Conservation (phyloP, 23 red algal species). For the Pyropia haitanensis region DNA sequence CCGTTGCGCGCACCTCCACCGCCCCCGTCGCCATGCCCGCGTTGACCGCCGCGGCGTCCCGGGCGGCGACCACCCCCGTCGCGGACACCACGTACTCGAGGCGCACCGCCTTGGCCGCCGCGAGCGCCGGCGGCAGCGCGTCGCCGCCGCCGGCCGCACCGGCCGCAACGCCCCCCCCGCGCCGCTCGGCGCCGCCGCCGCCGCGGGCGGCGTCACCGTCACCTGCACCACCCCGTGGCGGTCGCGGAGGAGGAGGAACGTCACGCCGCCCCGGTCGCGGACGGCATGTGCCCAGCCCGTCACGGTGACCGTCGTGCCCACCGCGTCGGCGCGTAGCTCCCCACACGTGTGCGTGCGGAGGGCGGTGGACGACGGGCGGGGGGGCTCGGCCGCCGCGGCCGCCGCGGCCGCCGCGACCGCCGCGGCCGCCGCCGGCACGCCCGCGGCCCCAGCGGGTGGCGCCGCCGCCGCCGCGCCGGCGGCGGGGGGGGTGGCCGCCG, state of each 20-base stretch:
- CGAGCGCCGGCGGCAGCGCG: constrained; percentile 17
- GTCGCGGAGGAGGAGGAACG: constrained; percentile 89
- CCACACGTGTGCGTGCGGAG: constrained; percentile 81
- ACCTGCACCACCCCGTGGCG: constrained; percentile 85
- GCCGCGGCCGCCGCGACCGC: too few relatives aligned
- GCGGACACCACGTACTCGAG: constrained; percentile 81
- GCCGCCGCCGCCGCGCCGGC: too few relatives aligned
- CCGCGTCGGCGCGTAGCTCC: constrained; percentile 29
- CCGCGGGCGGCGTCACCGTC: constrained; percentile 13
- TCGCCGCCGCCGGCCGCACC: constrained; percentile 10
- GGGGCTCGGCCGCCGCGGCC: neutral
- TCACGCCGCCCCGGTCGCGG: constrained; percentile 80
- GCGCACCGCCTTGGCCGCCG: constrained; percentile 61
- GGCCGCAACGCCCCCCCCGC: too few relatives aligned
- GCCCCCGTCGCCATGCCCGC: constrained; percentile 61
- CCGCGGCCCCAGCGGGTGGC: too few relatives aligned
- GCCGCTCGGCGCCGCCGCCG: too few relatives aligned
- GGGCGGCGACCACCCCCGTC: constrained; percentile 39
- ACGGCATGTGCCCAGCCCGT: constrained; percentile 93
- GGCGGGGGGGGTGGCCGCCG: too few relatives aligned
- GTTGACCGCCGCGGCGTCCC: constrained; percentile 73
- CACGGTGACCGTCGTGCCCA: constrained; percentile 46
- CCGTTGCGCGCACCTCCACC: constrained; percentile 66
- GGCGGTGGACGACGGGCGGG: constrained; percentile 19
- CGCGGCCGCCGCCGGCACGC: too few relatives aligned